phyloP scores from a whole-genome alignment of 2,329 filamentous ascomycete genomes.

The Penicillium sp. region DNA sequence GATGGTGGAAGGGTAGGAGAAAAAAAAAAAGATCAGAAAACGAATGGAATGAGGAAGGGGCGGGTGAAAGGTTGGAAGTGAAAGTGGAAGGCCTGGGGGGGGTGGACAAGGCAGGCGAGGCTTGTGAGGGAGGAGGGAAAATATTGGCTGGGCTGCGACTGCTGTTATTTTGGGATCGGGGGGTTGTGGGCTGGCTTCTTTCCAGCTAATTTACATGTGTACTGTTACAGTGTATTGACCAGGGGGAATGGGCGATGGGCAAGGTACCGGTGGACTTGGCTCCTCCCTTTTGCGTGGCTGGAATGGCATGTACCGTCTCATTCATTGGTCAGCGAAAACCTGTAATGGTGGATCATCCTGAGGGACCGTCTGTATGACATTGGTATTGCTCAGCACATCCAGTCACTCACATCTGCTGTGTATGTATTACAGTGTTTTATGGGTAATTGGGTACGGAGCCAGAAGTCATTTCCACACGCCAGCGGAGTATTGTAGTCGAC shows the following conservation, averaged over 20 bases:
- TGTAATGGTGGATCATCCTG: too few species aligned
- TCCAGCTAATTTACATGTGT: conserved; percentile 13
- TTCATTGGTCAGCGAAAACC: too few species aligned
- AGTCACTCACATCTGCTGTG: neutral
- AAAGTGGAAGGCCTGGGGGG: too few species aligned
- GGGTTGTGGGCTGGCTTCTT: conserved; percentile 1
- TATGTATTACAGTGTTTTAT: too few species aligned
- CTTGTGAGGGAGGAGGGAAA: conserved; percentile 13
- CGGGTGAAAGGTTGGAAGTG: conserved; percentile 24
- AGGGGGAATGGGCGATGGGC: neutral
- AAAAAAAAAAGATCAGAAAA: conserved; percentile 9
- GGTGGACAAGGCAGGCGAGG: conserved; percentile 20
- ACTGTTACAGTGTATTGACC: neutral
- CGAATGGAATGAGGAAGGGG: conserved; percentile 17
- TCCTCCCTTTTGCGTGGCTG: too few species aligned
- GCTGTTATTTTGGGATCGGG: conserved; percentile 21
- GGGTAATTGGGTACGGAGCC: too few species aligned
- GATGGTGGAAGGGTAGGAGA: conserved; percentile 7
- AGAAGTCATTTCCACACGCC: too few species aligned
- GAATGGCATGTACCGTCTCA: too few species aligned
- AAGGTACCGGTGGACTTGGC: neutral
- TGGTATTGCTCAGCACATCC: too few species aligned
- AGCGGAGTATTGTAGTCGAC: too few species aligned
- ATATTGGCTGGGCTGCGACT: conserved; percentile 17
- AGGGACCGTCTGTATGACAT: too few species aligned